Base-by-base conservation (phyloP, 768 basidiomycete species). In the Xanthoconium purpureum region DNA sequence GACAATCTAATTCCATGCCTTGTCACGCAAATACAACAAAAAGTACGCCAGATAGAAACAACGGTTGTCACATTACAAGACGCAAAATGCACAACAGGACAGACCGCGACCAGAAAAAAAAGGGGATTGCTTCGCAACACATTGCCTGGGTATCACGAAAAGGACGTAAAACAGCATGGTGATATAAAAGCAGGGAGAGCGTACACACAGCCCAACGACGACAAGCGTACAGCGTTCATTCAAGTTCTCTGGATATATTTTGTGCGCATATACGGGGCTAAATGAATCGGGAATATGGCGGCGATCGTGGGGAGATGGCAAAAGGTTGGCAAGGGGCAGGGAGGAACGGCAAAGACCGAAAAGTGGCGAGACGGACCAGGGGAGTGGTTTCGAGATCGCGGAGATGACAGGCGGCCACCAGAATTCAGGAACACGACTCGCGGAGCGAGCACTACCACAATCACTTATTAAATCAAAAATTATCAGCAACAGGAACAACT, bases 141-240 rank as follows among this genome's bases (percentile, higher is more conserved):
- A 52, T 47, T 56, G 50, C 47, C 54, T 60, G 35, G 33, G 46
- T 35, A 54, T 29, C 29, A 35, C 8, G 12, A 3, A 50, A 35
- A 33, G 32, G 11, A n/a, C n/a, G 17, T 50, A 7, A 28, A 62
- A 63, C 58, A 65, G n/a, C 53, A 49, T n/a, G 11, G 39, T 32
- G 40, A 57, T 43, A 64, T 24, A 18, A 45, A 57, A 55, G 35
- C 55, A 52, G 2, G 29, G 47, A 50, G 13, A 58, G 43, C 47
- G 18, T 67, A 64, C 62, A 65, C 39, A 63, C 52, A 58, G 11
- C 52, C 29, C 30, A 55, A 47, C 35, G 24, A 55, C 37, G 39
- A 67, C 57, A 54, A n/a, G n/a, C n/a, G n/a, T n/a, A n/a, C n/a
- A 60, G 45, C 50, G 35, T 65, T 67, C 63, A 68, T 47, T 67